Percentiles rank a stretch among this genome's conserved stretches.
phyloP scores from a whole-genome alignment of 2,329 filamentous ascomycete species.

The Claviceps pazoutovae region DNA sequence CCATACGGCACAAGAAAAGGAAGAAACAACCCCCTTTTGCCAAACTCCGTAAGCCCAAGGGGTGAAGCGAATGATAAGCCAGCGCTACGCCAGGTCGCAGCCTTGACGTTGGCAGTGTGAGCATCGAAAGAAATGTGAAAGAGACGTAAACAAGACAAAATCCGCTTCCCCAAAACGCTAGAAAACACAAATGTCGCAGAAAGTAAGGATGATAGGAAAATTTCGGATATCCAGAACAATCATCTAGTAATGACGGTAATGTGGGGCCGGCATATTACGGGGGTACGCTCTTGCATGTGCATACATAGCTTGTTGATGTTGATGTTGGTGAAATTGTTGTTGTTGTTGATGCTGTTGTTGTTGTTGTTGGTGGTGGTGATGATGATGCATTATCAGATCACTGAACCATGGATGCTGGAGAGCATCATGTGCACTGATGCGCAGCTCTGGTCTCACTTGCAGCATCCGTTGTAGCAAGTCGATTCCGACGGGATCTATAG shows the following conservation, averaged over 20 bases:
- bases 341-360: constrained; percentile 23
- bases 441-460: constrained; percentile 79
- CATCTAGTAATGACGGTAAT: constrained; percentile 22
- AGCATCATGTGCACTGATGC: constrained; percentile 76
- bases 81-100: background rate
- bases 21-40: background rate
- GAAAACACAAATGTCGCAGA: background rate
- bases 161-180: background rate
- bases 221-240: background rate
- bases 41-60: background rate
- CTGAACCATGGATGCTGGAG: constrained; percentile 87
- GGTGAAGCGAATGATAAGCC: background rate
- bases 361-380: constrained; percentile 28
- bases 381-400: constrained; percentile 49
- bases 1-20: background rate
- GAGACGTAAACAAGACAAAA: background rate
- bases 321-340: constrained; percentile 18
- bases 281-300: constrained; percentile 27
- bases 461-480: constrained; percentile 84
- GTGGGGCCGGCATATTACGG: constrained; percentile 25
- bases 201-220: background rate
- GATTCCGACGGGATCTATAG: constrained; percentile 77
- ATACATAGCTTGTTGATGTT: constrained; percentile 22
- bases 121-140: background rate
- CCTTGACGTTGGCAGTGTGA: background rate